Conservation (phyloP, 768 basidiomycete genomes). For the Hygrophorus pudorinus region DNA sequence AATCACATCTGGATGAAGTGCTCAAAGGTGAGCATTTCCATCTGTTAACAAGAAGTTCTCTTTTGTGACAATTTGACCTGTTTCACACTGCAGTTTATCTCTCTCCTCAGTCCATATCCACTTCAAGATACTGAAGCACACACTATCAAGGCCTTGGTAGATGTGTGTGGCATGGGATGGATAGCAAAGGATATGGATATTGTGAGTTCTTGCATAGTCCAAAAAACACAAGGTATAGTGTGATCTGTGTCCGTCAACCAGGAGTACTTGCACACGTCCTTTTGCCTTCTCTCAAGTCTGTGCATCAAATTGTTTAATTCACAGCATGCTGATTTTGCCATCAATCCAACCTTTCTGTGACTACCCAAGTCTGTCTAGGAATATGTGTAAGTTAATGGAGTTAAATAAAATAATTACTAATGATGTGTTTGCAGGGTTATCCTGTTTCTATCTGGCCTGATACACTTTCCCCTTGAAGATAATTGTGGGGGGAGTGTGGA, state of each 20-base stretch:
- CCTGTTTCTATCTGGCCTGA: conserved; percentile 25
- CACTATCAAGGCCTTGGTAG: conserved; percentile 15
- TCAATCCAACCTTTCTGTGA: conserved; percentile 1
- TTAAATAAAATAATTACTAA: conserved; percentile 16
- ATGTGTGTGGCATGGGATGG: conserved; percentile 19
- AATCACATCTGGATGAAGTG: conserved; percentile 6
- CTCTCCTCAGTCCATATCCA: conserved; percentile 10
- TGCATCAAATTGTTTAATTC: conserved; percentile 19
- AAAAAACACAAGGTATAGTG: conserved; percentile 21
- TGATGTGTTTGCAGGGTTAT: conserved; percentile 30
- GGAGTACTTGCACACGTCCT: conserved; percentile 17
- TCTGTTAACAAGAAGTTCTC: conserved; percentile 19
- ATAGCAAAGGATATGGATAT: conserved; percentile 21
- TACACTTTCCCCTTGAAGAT: conserved; percentile 30
- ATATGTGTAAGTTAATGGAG: background rate
- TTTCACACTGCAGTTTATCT: conserved; percentile 8
- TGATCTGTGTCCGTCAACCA: conserved; percentile 30
- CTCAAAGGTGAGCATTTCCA: conserved; percentile 8
- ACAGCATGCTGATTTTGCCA: conserved; percentile 12
- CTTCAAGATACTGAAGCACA: conserved; percentile 10
- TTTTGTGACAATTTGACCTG: conserved; percentile 16
- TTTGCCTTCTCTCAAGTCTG: conserved; percentile 13
- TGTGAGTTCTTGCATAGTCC: conserved; percentile 16
- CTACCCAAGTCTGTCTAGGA: background rate
- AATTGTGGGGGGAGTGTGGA: conserved; percentile 23